Conservation (phyloP, 768 basidiomycete species). For the Boletus patriciae region DNA sequence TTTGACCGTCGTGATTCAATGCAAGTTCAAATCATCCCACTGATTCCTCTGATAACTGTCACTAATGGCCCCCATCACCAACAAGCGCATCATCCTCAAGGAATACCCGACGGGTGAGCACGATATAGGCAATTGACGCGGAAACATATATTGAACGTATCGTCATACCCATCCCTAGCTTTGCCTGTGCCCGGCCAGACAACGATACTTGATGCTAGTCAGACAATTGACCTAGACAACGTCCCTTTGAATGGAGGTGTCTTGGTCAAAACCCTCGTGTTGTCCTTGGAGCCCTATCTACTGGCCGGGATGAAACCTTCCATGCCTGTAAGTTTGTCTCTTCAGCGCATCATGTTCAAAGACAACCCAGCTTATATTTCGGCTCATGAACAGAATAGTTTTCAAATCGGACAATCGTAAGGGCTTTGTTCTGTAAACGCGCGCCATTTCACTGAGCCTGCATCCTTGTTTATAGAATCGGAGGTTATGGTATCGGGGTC, state of each 20-base stretch:
- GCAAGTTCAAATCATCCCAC: background rate
- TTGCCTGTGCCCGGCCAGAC: conserved; percentile 40
- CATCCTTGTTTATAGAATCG: background rate
- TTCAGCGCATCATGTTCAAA: conserved; percentile 23
- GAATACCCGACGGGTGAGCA: conserved; percentile 23
- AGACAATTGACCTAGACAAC: conserved; percentile 51
- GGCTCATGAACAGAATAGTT: conserved; percentile 9
- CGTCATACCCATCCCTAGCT: background rate
- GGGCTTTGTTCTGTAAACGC: background rate
- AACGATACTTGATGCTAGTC: conserved; percentile 42
- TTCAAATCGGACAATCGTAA: conserved; percentile 6
- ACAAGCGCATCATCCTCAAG: conserved; percentile 39
- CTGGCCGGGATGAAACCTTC: conserved; percentile 37
- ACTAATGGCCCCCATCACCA: conserved; percentile 22
- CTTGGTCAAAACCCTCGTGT: conserved; percentile 49
- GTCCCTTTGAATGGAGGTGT: conserved; percentile 46
- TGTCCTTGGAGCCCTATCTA: conserved; percentile 49
- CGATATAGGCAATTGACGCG: background rate
- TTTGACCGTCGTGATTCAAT: background rate
- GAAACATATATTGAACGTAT: background rate
- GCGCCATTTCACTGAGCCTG: background rate
- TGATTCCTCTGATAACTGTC: background rate
- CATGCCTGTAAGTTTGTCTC: conserved; percentile 36
- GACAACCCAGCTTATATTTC: background rate
- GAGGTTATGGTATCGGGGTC: conserved; percentile 41